Conservation (phyloP, 1,284 basidiomycete genomes). For the Tylopilus orsonianus region DNA sequence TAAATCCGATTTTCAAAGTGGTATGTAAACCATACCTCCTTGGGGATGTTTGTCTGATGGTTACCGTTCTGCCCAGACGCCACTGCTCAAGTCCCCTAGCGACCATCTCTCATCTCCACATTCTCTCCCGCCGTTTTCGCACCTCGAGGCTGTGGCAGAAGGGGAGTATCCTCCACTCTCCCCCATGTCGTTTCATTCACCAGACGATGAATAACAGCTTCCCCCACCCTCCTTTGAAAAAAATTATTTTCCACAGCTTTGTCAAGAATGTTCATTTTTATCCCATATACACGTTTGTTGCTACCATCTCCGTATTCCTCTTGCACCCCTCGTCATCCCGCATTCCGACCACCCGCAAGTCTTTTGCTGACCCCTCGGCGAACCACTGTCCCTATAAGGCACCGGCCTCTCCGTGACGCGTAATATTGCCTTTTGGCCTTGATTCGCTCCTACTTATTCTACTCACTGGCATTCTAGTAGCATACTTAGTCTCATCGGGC, state of each 20-base stretch:
- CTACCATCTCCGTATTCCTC: conserved; percentile 24
- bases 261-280: conserved; percentile 32
- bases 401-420: conserved; percentile 7
- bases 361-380: conserved; percentile 16
- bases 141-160: conserved; percentile 79
- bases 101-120: conserved; percentile 45
- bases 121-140: conserved; percentile 71
- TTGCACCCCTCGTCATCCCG: conserved; percentile 12
- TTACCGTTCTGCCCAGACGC: conserved; percentile 43
- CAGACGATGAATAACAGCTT: conserved; percentile 41
- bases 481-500: conserved; percentile 31
- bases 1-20: conserved; percentile 91
- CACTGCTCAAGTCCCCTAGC: conserved; percentile 47
- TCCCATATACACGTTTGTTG: conserved; percentile 30
- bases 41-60: conserved; percentile 27
- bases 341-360: conserved; percentile 1
- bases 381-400: conserved; percentile 14
- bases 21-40: conserved; percentile 53
- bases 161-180: conserved; percentile 66
- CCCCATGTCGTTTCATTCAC: conserved; percentile 67
- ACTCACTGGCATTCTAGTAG: conserved; percentile 35
- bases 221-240: conserved; percentile 26
- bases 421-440: conserved; percentile 20
- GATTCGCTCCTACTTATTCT: conserved; percentile 29
- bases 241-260: conserved; percentile 25